A percentile compares a stretch with the other conserved stretches of the same genome.
Conservation (phyloP, 2,329 filamentous ascomycete species). For the Fusarium burgessii region DNA sequence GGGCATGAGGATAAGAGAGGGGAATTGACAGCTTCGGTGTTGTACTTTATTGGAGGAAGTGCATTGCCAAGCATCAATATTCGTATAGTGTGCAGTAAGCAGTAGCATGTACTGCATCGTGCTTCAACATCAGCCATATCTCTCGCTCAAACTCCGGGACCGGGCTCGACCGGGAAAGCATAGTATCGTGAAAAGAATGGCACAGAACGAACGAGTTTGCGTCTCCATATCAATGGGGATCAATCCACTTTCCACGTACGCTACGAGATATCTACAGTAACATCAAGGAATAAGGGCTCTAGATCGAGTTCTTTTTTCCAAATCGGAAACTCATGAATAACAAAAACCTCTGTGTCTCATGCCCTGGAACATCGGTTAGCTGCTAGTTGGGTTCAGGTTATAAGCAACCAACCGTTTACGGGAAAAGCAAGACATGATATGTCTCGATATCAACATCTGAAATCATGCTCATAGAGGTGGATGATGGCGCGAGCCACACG, state of each 20-base stretch:
- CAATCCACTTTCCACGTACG: constrained; percentile 29
- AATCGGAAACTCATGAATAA: constrained; percentile 20
- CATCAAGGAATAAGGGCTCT: constrained; percentile 30
- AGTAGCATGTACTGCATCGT: constrained; percentile 12
- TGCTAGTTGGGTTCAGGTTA: background rate
- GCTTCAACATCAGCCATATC: constrained; percentile 21
- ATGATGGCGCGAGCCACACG: constrained; percentile 38
- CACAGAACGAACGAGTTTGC: constrained; percentile 11
- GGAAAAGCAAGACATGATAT: constrained; percentile 8
- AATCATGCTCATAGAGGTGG: constrained; percentile 37
- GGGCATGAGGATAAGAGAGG: background rate
- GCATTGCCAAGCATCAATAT: constrained; percentile 16
- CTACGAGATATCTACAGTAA: constrained; percentile 14
- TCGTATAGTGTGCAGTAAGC: constrained; percentile 11
- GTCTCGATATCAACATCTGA: constrained; percentile 8
- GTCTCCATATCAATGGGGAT: constrained; percentile 18
- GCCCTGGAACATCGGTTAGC: constrained; percentile 15
- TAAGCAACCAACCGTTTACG: constrained; percentile 13
- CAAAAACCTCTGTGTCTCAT: constrained; percentile 18
- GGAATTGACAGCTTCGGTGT: constrained; percentile 7
- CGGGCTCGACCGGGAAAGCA: constrained; percentile 19
- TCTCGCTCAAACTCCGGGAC: constrained; percentile 30
- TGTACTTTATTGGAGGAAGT: background rate
- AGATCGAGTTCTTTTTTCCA: constrained; percentile 24
- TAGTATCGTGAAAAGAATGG: constrained; percentile 23